A percentile compares a stretch with the other conserved stretches of the same genome.
phyloP scores from a whole-genome alignment of 75 land plant species.

The Pinus albicaulis region DNA sequence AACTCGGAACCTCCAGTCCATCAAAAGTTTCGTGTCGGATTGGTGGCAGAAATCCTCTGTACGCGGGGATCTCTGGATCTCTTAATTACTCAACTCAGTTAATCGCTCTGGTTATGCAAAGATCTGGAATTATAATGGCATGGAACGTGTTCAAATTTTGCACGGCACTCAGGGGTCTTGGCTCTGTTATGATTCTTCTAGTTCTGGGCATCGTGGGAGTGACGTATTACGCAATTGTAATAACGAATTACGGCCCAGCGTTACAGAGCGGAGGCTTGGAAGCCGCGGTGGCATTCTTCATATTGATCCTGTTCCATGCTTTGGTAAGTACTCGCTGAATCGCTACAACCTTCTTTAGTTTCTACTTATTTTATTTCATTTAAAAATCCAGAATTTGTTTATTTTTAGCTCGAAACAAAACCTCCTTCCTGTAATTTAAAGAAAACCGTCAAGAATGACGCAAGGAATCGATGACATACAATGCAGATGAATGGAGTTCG shows the following conservation, averaged over 20 bases:
- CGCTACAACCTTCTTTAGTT: background rate
- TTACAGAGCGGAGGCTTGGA: conserved; percentile 27
- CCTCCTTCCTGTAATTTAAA: background rate
- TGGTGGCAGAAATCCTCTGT: too few species aligned
- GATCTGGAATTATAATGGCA: conserved; percentile 40
- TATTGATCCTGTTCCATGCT: conserved; percentile 60
- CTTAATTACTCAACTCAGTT: too few species aligned
- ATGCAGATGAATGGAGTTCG: too few species aligned
- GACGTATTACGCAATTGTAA: conserved; percentile 52
- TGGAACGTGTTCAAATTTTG: conserved; percentile 65
- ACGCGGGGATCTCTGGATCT: too few species aligned
- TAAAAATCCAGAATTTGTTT: background rate
- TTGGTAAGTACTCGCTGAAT: conserved; percentile 37
- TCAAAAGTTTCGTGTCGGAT: too few species aligned
- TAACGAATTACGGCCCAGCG: conserved; percentile 52
- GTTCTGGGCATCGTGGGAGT: conserved; percentile 48
- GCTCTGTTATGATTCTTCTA: conserved; percentile 46
- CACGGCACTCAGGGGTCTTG: conserved; percentile 43
- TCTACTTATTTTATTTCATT: background rate
- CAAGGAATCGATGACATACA: too few species aligned
- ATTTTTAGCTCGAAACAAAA: background rate
- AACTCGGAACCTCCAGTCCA: too few species aligned
- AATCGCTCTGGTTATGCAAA: conserved; percentile 10
- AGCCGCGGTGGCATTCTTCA: conserved; percentile 35
- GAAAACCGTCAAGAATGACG: too few species aligned